These are phyloP conservation scores for Darksidea phi DNA, from an alignment of 495 filamentous ascomycete species.

Conservation along the genomic window DNA sequence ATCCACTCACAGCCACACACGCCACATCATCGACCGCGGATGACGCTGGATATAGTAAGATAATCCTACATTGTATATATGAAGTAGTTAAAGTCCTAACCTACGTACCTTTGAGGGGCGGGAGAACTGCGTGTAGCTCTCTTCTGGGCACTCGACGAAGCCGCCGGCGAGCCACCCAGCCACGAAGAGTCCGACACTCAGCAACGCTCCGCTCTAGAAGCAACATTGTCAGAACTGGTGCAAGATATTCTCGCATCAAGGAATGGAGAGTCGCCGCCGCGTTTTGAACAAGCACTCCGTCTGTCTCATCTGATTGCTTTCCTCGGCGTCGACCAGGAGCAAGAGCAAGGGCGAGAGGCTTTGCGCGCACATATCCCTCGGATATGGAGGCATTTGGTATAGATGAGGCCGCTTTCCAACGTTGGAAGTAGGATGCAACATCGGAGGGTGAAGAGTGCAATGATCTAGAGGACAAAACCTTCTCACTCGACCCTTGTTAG, in stretches of 20 bases:
- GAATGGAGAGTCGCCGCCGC: not conserved
- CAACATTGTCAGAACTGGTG: slow-evolving; percentile 3
- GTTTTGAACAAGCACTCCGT: not conserved
- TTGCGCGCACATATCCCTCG: slow-evolving; percentile 5
- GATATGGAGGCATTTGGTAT: slow-evolving; percentile 7
- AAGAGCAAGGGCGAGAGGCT: not conserved
- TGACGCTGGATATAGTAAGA: no score
- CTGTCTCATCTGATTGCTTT: not conserved
- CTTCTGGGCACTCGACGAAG: slow-evolving; percentile 18
- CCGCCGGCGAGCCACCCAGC: slow-evolving; percentile 4
- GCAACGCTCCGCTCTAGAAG: not conserved
- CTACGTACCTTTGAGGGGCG: no score
- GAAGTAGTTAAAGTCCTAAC: no score
- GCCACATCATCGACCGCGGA: no score
- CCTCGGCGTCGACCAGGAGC: not conserved
- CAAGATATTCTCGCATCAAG: not conserved
- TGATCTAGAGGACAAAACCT: no score
- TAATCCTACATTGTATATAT: no score
- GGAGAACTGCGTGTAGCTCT: no score
- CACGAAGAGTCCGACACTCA: not conserved
- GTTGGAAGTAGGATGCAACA: no score
- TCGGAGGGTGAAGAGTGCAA: no score
- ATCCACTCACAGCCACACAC: no score
- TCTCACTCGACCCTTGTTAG: no score
- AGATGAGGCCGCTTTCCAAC: not conserved